Conservation (phyloP, 768 basidiomycete genomes). For the Pleurotus tuber-regium region DNA sequence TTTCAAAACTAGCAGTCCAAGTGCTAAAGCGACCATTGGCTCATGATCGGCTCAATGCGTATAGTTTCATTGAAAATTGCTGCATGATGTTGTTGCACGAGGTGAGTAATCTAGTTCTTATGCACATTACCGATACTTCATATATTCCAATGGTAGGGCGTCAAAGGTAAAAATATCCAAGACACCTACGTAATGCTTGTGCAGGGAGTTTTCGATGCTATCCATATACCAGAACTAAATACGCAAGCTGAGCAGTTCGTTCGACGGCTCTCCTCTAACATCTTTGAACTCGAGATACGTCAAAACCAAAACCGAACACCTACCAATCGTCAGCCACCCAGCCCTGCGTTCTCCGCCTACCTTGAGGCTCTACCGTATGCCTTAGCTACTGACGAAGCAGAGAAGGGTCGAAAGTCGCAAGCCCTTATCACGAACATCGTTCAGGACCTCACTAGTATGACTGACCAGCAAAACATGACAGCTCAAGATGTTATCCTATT, state of each 20-base stretch:
- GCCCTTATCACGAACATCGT: constrained; percentile 62
- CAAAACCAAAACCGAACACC: constrained; percentile 53
- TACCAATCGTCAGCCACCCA: constrained; percentile 51
- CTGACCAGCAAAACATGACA: constrained; percentile 41
- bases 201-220: constrained; percentile 76
- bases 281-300: constrained; percentile 76
- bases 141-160: constrained; percentile 44
- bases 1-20: constrained; percentile 62
- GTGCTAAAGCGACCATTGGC: constrained; percentile 52
- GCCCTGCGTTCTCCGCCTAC: constrained; percentile 60
- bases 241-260: constrained; percentile 70
- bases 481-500: constrained; percentile 60
- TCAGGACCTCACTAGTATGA: constrained; percentile 61
- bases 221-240: constrained; percentile 66
- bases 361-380: constrained; percentile 82
- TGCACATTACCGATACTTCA: constrained; percentile 4
- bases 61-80: constrained; percentile 68
- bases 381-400: constrained; percentile 61
- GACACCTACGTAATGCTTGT: constrained; percentile 66
- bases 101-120: constrained; percentile 39
- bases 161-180: constrained; percentile 70
- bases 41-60: constrained; percentile 57
- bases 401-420: constrained; percentile 60
- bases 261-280: constrained; percentile 60
- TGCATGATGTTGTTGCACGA: constrained; percentile 72